Evolutionary conservation across 768 basidiomycete genomes (phyloP), one percentile per base, ranked within the genome.

Genomic region (Mycena latifolia): DNA sequence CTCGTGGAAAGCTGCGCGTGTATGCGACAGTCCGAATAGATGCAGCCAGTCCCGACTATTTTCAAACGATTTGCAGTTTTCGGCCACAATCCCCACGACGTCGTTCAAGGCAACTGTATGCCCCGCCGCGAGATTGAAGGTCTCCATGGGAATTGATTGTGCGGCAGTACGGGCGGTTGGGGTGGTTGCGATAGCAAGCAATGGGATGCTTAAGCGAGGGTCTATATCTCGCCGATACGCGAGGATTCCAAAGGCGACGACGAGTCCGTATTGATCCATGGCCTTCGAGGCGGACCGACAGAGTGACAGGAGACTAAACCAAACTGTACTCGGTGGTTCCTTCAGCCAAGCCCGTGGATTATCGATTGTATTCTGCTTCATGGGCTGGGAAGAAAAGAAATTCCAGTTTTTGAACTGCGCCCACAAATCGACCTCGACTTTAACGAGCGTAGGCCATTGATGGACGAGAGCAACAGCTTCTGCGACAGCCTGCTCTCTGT

Each of bases 401-500:
- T 25, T 22, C 53, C 24, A 56, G 28, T 55, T 22, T 53, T 61
- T 20, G 35, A 56, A 35, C 59, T 53, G 25, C 4, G 0, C 7
- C 64, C 64, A 65, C 15, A 65, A 27, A 11, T 51, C 55, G 14
- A 46, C 6, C 2, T 61, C 45, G 54, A 48, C 61, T 31, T 61
- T 24, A 11, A 73, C 24, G 12, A 35, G 29, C 48, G 45, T 18
- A 10, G 67, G 59, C 71, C 66, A 70, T n/a, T 47, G n/a, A 20
- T n/a, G 25, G 18, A 69, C 52, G 46, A 59, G 46, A 20, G 60
- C 12, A 29, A 63, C 57, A 7, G 53, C 46, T 18, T 48, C 41
- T 28, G 43, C 43, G 0, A 59, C 64, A 28, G 5, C 22, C 9
- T 45, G 33, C 10, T 65, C 57, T 50, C 46, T 59, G 4, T 17